Evolutionary conservation across 768 basidiomycete genomes (phyloP).

Genomic region (Tubosaeta sp.): DNA sequence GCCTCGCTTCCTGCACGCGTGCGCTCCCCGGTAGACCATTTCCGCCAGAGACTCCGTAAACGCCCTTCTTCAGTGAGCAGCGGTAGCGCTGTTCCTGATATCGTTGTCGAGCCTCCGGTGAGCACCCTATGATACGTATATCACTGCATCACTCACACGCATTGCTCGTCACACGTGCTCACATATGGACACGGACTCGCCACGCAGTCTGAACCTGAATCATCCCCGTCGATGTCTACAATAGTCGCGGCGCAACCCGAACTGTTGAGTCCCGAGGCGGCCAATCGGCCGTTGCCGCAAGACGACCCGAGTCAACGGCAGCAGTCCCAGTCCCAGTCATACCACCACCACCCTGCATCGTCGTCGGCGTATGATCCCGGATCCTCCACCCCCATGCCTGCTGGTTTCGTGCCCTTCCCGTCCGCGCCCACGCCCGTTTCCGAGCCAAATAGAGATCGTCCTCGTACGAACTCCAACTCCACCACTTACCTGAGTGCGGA

Average conservation of each 20-base stretch:
- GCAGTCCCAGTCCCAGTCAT: background rate
- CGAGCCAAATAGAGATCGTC: background rate
- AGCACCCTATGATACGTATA: conserved; percentile 4
- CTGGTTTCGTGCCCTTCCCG: conserved; percentile 17
- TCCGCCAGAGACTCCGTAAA: conserved; percentile 27
- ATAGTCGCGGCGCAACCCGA: conserved; percentile 34
- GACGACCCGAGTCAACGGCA: conserved; percentile 9
- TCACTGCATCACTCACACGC: background rate
- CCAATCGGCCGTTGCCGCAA: conserved; percentile 25
- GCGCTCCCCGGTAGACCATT: conserved; percentile 19
- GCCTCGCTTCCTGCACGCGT: conserved; percentile 9
- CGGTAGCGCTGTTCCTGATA: conserved; percentile 32
- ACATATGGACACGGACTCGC: background rate
- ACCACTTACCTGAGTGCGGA: background rate
- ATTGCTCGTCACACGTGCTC: background rate
- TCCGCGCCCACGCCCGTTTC: background rate
- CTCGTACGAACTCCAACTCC: background rate
- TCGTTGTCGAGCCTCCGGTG: conserved; percentile 47
- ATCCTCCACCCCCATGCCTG: conserved; percentile 11
- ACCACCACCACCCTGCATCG: background rate
- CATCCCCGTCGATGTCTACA: conserved; percentile 29
- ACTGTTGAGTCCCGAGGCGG: conserved; percentile 42
- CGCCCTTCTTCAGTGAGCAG: conserved; percentile 32
- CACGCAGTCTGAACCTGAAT: conserved; percentile 38
- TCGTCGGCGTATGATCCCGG: conserved; percentile 6